Evolutionary conservation across 768 basidiomycete species (phyloP), one percentile per base, ranked within the genome.

Genomic region (Boletus huronensis): DNA sequence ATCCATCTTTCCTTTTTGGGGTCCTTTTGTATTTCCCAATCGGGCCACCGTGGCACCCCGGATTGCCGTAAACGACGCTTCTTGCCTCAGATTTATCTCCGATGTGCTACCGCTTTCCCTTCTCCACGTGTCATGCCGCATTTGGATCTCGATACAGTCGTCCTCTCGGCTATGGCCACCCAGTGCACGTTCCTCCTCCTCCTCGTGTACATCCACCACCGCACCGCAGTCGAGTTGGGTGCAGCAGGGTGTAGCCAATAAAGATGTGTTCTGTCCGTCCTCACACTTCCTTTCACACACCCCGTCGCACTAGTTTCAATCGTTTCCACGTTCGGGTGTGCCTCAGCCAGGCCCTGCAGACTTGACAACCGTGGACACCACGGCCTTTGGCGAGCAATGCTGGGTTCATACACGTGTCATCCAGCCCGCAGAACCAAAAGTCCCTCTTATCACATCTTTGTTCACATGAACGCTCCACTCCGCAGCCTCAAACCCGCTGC

Each of bases 11-110:
- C 64, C 53, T 53, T 57, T 55, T 57, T 2, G 3, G 46, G 25
- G 19, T 41, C 51, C 56, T 41, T 53, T 66, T 57, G 55, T 63
- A 46, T 57, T 63, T 55, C 65, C 25, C 3, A 55, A 55, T 59
- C 48, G 55, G 39, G 64, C 5, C 26, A 56, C 43, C 64, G 65
- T 65, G 64, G 64, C 64, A 67, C 64, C 64, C 64, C 64, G 65
- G 65, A 65, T 65, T 67, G 57, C 64, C 63, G 51, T 66, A 64
- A 64, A 48, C 3, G 26, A 48, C 21, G 16, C 54, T 47, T 62
- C 59, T 47, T 35, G 26, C 44, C 43, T 53, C 46, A 66, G 64
- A 66, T 65, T 64, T 66, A 65, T 65, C 64, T 61, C 64, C 64
- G 64, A 66, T 65, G 43, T 21, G 19, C 48, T 26, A 23, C 54